Conservation (phyloP, 2,329 filamentous ascomycete species). For the Diaporthe sp. region DNA sequence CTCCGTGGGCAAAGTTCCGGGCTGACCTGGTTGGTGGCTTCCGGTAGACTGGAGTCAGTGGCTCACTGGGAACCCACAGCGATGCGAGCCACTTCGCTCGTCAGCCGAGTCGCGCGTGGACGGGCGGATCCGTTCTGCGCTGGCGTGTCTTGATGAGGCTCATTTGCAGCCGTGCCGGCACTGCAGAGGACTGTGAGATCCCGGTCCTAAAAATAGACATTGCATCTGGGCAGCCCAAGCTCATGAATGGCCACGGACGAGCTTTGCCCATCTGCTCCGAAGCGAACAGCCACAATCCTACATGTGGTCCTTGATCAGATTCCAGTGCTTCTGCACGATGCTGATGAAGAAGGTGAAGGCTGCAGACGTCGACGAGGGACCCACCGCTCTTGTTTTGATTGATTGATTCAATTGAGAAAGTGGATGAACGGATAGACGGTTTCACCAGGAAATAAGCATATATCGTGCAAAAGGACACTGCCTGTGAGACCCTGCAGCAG, state of each 20-base stretch:
- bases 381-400: neutral
- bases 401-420: neutral
- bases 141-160: constrained; percentile 34
- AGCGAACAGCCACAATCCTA: constrained; percentile 24
- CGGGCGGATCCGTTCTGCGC: neutral
- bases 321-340: neutral
- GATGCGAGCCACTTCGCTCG: neutral
- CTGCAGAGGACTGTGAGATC: neutral
- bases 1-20: constrained; percentile 5
- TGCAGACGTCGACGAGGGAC: neutral
- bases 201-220: constrained; percentile 7
- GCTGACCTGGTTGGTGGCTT: constrained; percentile 6
- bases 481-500: constrained; percentile 22
- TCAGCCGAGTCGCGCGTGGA: constrained; percentile 9
- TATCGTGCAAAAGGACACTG: neutral
- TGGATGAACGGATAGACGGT: neutral
- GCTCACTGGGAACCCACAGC: constrained; percentile 25
- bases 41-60: constrained; percentile 7
- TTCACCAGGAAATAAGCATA: constrained; percentile 28
- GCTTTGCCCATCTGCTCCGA: neutral
- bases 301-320: neutral
- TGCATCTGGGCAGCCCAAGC: neutral
- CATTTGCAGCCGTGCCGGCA: constrained; percentile 16
- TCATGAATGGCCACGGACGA: neutral
- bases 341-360: neutral